phyloP scores from a whole-genome alignment of 1,284 basidiomycete genomes.

The Phylloboletellus chloephorus region DNA sequence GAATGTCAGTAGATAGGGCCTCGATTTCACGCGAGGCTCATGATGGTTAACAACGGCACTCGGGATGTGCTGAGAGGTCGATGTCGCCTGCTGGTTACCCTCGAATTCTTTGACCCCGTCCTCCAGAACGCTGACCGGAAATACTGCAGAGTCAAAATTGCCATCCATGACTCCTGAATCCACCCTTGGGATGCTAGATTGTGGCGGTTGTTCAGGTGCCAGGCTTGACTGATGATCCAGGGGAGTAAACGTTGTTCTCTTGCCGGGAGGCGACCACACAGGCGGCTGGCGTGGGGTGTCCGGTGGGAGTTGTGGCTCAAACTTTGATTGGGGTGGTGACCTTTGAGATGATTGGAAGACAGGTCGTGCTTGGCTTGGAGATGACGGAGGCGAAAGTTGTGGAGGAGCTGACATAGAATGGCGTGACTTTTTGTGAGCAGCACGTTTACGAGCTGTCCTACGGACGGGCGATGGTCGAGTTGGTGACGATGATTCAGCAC shows the following conservation, averaged over 20 bases:
- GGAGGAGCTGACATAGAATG: slow-evolving; percentile 72
- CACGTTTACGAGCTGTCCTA: slow-evolving; percentile 45
- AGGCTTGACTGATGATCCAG: slow-evolving; percentile 13
- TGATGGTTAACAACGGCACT: slow-evolving; percentile 26
- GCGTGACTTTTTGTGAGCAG: slow-evolving; percentile 47
- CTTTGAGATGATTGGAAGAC: slow-evolving; percentile 13
- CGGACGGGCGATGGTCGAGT: slow-evolving; percentile 53
- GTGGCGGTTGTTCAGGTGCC: slow-evolving; percentile 10
- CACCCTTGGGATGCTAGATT: slow-evolving; percentile 7
- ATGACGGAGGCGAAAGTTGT: slow-evolving; percentile 42
- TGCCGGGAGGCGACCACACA: slow-evolving; percentile 15
- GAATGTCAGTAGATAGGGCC: slow-evolving; percentile 33
- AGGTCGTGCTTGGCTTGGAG: slow-evolving; percentile 29
- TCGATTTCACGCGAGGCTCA: slow-evolving; percentile 15
- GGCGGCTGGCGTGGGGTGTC: slow-evolving; percentile 26
- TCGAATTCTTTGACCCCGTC: slow-evolving; percentile 9
- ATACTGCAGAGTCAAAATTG: slow-evolving; percentile 19
- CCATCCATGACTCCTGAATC: slow-evolving; percentile 13
- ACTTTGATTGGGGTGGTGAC: slow-evolving; percentile 44
- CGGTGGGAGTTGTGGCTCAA: slow-evolving; percentile 52
- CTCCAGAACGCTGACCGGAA: slow-evolving; percentile 18
- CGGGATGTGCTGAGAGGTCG: slow-evolving; percentile 37
- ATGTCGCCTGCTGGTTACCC: slow-evolving; percentile 19
- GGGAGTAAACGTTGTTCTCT: slow-evolving; percentile 16
- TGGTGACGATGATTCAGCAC: slow-evolving; percentile 74